These are phyloP conservation scores for Chrysoporthe cubensis DNA, from an alignment of 2,329 filamentous ascomycete genomes.

Conservation along the genomic window DNA sequence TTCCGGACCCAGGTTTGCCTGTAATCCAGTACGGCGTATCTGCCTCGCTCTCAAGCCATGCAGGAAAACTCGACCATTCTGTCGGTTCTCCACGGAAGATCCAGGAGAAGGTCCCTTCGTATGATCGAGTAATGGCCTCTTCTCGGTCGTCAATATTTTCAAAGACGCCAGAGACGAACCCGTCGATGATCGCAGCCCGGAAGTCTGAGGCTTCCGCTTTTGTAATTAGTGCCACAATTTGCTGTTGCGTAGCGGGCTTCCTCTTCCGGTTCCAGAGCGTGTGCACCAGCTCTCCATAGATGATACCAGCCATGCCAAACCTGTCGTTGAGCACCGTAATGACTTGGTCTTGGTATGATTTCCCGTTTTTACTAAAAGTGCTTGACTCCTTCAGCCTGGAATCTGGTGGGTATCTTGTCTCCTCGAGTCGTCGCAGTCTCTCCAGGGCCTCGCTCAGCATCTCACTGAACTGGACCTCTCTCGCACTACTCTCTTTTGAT, in stretches of 20 bases:
- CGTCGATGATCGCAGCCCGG: not conserved
- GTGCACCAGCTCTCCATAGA: not conserved
- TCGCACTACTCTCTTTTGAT: not conserved
- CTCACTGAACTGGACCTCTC: not conserved
- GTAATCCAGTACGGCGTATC: not conserved
- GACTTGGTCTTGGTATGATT: not conserved
- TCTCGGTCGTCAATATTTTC: not conserved
- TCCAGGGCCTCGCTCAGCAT: not conserved
- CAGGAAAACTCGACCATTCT: not conserved
- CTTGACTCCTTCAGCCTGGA: no score
- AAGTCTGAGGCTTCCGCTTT: not conserved
- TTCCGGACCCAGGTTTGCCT: not conserved
- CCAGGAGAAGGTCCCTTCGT: not conserved
- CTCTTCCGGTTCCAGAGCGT: not conserved
- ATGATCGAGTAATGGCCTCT: not conserved
- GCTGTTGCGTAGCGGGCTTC: not conserved
- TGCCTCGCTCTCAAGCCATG: not conserved
- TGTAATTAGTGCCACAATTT: not conserved
- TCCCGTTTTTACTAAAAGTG: not conserved
- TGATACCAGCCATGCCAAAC: not conserved
- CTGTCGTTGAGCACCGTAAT: not conserved
- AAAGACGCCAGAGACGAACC: not conserved
- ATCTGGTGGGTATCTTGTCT: not conserved
- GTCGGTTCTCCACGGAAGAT: not conserved
- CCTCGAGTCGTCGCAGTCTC: not conserved